phyloP scores from a whole-genome alignment of 2,329 filamentous ascomycete species.

The Fusarium poae region DNA sequence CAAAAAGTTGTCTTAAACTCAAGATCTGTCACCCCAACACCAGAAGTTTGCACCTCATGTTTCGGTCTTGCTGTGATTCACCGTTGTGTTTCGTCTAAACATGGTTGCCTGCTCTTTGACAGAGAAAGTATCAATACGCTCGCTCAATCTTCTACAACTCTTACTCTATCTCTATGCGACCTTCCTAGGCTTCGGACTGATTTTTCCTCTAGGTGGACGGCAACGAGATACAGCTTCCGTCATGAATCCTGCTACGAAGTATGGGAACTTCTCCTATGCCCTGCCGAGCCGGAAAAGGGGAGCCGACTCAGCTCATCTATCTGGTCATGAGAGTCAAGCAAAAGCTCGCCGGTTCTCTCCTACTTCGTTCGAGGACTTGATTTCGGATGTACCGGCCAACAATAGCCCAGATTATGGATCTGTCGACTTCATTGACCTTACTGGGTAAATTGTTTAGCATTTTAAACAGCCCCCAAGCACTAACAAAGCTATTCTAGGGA shows the following conservation, averaged over 20 bases:
- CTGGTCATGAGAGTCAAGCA: conserved; percentile 21
- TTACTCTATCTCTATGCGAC: neutral
- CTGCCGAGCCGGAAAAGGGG: conserved; percentile 52
- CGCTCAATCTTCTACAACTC: neutral
- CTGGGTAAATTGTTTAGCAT: conserved; percentile 51
- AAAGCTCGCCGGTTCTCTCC: conserved; percentile 56
- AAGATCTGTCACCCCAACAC: neutral
- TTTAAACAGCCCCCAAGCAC: neutral
- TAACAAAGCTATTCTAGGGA: conserved; percentile 46
- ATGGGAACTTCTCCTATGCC: conserved; percentile 18
- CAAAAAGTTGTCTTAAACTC: neutral
- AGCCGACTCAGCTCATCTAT: conserved; percentile 37
- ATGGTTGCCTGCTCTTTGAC: neutral
- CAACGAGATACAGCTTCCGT: conserved; percentile 10
- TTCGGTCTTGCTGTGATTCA: neutral
- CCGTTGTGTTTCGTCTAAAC: neutral
- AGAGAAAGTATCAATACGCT: neutral
- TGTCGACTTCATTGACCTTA: conserved; percentile 57
- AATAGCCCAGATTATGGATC: conserved; percentile 37
- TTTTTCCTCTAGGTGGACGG: conserved; percentile 18
- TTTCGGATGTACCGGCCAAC: conserved; percentile 9
- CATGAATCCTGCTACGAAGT: conserved; percentile 43
- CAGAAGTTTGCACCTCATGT: neutral
- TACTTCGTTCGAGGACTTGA: conserved; percentile 14
- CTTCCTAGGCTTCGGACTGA: conserved; percentile 24